Evolutionary conservation across 805 yeast species (phyloP), one percentile per base, ranked within the genome.

Genomic region (Candida chauliodis): DNA sequence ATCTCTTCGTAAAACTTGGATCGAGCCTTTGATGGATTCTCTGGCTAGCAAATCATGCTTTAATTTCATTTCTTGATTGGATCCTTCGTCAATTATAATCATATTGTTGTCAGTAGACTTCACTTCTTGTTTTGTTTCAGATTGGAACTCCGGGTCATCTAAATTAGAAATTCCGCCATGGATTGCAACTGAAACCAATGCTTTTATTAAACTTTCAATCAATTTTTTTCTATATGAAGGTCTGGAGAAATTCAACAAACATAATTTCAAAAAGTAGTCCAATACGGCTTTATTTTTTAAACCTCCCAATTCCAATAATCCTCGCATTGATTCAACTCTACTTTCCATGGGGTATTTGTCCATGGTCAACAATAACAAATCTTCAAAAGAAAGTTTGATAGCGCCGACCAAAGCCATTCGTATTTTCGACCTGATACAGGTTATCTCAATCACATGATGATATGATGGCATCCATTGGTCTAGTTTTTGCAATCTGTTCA

Each of bases 401-500:
- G 79, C 58, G 0, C 88, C 87, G 14, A 65, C 63, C 9, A 73
- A 57, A 0, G 83, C 79, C 29, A 93, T 60, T 25, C 66, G 58
- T 29, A 84, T 69, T 45, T 82, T 84, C 45, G 77, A 81, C 27
- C 62, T 58, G 16, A 89, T 48, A 20, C 89, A 76, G 4, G 76
- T 63, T 19, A 68, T 59, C 13, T 89, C 71, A 27, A 85, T 64
- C 25, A 71, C 45, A 41, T 73, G 56, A 37, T 78, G 81, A 44
- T 75, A 78, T 0, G 95, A 81, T 1, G 96, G 91, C 6, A 83
- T 70, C 95, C 95, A 88, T 30, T 76, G 79, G 52, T 91, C 98
- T 62, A 93, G 71, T 44, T 89, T 79, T 47, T 79, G 78, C 43
- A 80, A 73, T 42, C 97, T 72, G 39, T 81, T 78, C 32, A 93